Evolutionary conservation across 495 filamentous ascomycete species (phyloP).

Genomic region (Hypomontagnella submonticulosa): DNA sequence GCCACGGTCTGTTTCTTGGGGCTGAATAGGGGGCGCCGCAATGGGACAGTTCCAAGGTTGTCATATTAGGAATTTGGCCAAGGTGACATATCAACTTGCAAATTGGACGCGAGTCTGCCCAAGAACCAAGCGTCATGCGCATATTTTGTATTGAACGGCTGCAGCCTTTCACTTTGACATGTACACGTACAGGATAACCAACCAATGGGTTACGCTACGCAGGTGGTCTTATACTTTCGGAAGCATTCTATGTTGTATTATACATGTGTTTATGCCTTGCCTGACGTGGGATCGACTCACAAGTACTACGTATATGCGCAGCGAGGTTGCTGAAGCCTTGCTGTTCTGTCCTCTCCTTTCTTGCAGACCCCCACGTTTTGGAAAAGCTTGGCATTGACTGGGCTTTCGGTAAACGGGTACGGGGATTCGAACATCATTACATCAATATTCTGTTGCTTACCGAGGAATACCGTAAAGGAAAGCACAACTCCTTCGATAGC

Average conservation of each 20-base stretch:
- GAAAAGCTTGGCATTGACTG: conserved; percentile 34
- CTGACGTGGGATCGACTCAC: conserved; percentile 23
- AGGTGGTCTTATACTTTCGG: neutral
- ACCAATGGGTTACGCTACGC: neutral
- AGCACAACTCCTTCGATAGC: conserved; percentile 11
- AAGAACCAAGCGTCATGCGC: neutral
- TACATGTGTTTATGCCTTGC: conserved; percentile 16
- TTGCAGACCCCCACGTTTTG: conserved; percentile 36
- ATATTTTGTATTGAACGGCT: neutral
- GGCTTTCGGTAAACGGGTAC: conserved; percentile 37
- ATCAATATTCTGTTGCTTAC: conserved; percentile 39
- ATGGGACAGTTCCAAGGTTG: neutral
- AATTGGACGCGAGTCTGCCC: conserved; percentile 12
- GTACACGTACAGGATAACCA: conserved; percentile 16
- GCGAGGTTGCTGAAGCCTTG: conserved; percentile 3
- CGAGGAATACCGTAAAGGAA: conserved; percentile 22
- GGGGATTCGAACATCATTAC: conserved; percentile 37
- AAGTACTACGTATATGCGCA: conserved; percentile 3
- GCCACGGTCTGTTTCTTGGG: neutral
- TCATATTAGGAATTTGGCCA: conserved; percentile 6
- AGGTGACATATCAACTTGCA: conserved; percentile 28
- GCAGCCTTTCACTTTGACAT: conserved; percentile 6
- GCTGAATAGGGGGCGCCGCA: conserved; percentile 16
- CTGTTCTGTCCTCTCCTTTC: conserved; percentile 8
- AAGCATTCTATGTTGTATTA: conserved; percentile 4